Conservation (phyloP, 2,329 filamentous ascomycete species). For the Lachnellula willkommii region DNA sequence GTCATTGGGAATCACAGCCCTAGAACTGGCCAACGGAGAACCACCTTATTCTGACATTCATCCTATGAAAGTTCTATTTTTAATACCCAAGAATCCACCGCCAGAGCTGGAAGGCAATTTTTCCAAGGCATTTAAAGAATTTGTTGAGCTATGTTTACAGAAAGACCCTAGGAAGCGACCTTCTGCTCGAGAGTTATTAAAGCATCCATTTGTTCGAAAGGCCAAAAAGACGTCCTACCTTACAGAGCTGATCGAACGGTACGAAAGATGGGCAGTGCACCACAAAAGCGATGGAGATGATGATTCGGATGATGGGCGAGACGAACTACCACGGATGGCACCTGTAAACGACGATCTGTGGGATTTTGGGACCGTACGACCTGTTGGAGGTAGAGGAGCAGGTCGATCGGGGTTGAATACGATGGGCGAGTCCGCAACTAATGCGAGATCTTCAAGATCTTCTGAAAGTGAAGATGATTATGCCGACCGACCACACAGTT, state of each 20-base stretch:
- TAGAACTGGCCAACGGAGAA: conserved; percentile 87
- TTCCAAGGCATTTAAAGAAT: conserved; percentile 77
- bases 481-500: conserved; percentile 46
- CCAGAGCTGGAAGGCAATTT: conserved; percentile 77
- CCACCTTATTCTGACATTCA: conserved; percentile 95
- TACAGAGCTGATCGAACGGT: conserved; percentile 89
- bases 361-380: conserved; percentile 95
- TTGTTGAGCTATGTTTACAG: conserved; percentile 76
- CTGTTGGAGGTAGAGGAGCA: conserved; percentile 63
- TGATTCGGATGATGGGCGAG: conserved; percentile 50
- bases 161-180: conserved; percentile 87
- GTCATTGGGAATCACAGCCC: conserved; percentile 90
- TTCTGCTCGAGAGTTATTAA: conserved; percentile 77
- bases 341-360: conserved; percentile 77
- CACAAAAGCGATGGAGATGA: conserved; percentile 66
- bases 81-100: conserved; percentile 91
- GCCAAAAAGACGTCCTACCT: conserved; percentile 96
- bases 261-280: conserved; percentile 79
- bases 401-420: conserved; percentile 58
- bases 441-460: conserved; percentile 59
- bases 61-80: conserved; percentile 95
- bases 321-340: conserved; percentile 40
- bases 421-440: conserved; percentile 77
- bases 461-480: conserved; percentile 46
- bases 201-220: conserved; percentile 82